Conservation (phyloP, 2,329 filamentous ascomycete species). For the Aaosphaeria pasadenensis region DNA sequence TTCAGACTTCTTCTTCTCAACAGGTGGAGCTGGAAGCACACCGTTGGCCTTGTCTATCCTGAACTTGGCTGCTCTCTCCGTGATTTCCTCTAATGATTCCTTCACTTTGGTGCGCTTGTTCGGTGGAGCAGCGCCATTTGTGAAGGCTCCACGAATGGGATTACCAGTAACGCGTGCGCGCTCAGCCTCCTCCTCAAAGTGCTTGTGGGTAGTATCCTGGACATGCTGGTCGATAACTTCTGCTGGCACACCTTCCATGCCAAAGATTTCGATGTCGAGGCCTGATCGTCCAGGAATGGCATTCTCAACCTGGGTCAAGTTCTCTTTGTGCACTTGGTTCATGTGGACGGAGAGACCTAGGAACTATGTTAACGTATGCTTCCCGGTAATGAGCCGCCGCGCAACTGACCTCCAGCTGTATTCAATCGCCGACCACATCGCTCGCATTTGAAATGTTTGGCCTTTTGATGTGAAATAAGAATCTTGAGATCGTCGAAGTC, state of each 20-base stretch:
- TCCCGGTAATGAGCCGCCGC: neutral
- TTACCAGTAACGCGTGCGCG: constrained; percentile 81
- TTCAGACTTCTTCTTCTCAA: constrained; percentile 45
- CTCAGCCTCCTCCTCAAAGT: constrained; percentile 81
- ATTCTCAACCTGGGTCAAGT: constrained; percentile 83
- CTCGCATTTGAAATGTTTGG: constrained; percentile 99
- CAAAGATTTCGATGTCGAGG: constrained; percentile 93
- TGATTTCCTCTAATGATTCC: constrained; percentile 71
- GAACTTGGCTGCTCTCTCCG: constrained; percentile 67
- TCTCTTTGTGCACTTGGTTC: constrained; percentile 98
- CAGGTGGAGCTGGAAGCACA: constrained; percentile 38
- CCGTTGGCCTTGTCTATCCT: constrained; percentile 41
- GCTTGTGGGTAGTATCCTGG: constrained; percentile 80
- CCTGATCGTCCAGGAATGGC: constrained; percentile 81
- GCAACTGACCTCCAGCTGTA: constrained; percentile 78
- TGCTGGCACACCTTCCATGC: constrained; percentile 93
- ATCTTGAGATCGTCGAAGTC: constrained; percentile 98
- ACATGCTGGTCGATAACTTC: constrained; percentile 80
- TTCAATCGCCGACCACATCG: constrained; percentile 84
- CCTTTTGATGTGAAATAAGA: constrained; percentile 94
- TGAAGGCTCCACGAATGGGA: constrained; percentile 56
- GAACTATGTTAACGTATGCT: constrained; percentile 10
- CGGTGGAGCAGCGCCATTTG: constrained; percentile 37
- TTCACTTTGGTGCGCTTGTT: constrained; percentile 67
- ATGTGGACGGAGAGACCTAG: constrained; percentile 90